Conservation (phyloP, 2,329 filamentous ascomycete genomes). For the Fusarium fracticaudum region DNA sequence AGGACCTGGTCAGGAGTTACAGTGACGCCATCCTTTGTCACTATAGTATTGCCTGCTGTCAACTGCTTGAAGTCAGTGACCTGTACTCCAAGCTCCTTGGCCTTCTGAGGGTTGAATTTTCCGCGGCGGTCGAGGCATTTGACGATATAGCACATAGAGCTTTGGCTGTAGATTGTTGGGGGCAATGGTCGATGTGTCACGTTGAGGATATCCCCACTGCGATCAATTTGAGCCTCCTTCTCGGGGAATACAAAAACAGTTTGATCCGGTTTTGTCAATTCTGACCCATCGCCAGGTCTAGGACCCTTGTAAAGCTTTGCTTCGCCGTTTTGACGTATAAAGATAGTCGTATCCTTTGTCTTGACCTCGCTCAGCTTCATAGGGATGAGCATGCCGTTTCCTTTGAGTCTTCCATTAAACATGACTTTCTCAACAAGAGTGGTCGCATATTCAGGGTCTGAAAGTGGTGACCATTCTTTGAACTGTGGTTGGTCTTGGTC, state of each 20-base stretch:
- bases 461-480: conserved; percentile 34
- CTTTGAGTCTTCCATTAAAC: conserved; percentile 48
- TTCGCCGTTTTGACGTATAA: conserved; percentile 70
- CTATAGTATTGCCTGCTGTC: conserved; percentile 69
- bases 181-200: conserved; percentile 63
- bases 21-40: conserved; percentile 69
- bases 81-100: conserved; percentile 70
- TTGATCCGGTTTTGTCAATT: conserved; percentile 33
- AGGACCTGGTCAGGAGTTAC: conserved; percentile 91
- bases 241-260: conserved; percentile 44
- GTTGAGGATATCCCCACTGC: conserved; percentile 11
- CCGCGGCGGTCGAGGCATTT: conserved; percentile 80
- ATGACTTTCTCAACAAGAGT: conserved; percentile 49
- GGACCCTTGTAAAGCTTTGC: conserved; percentile 78
- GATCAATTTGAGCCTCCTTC: conserved; percentile 17
- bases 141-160: conserved; percentile 87
- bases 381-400: conserved; percentile 35
- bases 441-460: conserved; percentile 45
- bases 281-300: conserved; percentile 27
- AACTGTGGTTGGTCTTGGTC: conserved; percentile 8
- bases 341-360: conserved; percentile 52
- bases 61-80: conserved; percentile 68
- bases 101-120: conserved; percentile 77
- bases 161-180: conserved; percentile 69
- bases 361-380: conserved; percentile 43